Evolutionary conservation across 2,329 filamentous ascomycete species (phyloP), one percentile per base, ranked within the genome.

Genomic region (Colletotrichum sp.): DNA sequence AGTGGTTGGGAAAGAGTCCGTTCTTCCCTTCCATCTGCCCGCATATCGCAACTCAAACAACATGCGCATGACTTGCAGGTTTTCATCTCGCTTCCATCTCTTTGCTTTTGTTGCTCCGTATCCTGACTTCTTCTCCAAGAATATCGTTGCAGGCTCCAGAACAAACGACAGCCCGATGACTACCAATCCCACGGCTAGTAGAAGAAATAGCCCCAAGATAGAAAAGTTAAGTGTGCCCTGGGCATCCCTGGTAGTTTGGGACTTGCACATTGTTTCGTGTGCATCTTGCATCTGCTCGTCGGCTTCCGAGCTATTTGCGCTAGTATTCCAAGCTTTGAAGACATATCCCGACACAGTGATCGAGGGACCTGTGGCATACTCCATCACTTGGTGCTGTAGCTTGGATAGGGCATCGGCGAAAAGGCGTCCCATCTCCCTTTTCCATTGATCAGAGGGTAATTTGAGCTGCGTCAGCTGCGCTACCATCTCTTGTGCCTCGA

Each of bases 141-240:
- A 61, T 3, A 15, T n/a, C n/a, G 57, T 59, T 2, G 43, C 5
- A 3, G 31, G 33, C 15, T 73, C 66, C 29, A 73, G 8, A 7
- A 57, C 1, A 18, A 36, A 70, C 4, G 70, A 70, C 6, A 55
- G 3, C 0, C 12, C 54, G 24, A 73, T 43, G 24, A 70, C 9
- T 1, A 55, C 5, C 0, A 16, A 66, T 0, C 66, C 66, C 3
- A 69, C 21, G 2, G 51, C 70, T 8, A 73, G 13, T 4, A 73
- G 16, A 15, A 73, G 7, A 1, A 29, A 57, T 5, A 73, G 61
- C 1, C 61, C 70, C 15, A 70, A 31, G n/a, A 70, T 27, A 6
- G 66, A 70, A 33, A 73, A 73, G 66, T 73, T 73, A 18, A 73
- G 21, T 3, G 70, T 70, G 2, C 66, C 70, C 16, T 73, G 57